Conservation (phyloP, 257 asterid species). For the Ilex aquifolium region DNA sequence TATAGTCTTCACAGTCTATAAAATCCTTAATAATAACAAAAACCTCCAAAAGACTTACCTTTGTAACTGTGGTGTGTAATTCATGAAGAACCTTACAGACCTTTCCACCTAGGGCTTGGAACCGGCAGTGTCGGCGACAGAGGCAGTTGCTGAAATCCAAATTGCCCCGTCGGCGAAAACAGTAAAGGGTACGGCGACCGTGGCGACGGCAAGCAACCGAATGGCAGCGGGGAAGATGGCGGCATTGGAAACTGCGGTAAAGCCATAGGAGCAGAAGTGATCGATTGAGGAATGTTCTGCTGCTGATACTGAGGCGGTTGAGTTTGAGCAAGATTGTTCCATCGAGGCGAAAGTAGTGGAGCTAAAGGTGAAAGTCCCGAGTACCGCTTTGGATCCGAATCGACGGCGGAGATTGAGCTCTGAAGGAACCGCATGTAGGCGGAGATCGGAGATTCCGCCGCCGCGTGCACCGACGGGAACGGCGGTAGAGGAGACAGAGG, state of each 20-base stretch:
- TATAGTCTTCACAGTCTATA: no score
- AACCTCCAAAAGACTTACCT: no score
- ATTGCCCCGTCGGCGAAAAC: conserved; percentile 63
- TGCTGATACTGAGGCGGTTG: conserved; percentile 16
- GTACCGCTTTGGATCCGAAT: conserved; percentile 8
- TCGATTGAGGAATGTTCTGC: conserved; percentile 29
- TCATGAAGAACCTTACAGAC: conserved; percentile 13
- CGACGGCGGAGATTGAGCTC: conserved; percentile 17
- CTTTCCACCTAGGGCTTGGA: conserved; percentile 69
- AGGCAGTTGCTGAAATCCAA: conserved; percentile 73
- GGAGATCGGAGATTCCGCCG: conserved; percentile 53
- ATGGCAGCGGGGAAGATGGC: conserved; percentile 45
- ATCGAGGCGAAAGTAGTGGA: conserved; percentile 24
- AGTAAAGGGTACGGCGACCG: conserved; percentile 39
- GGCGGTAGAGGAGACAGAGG: conserved; percentile 56
- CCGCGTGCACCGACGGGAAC: conserved; percentile 52
- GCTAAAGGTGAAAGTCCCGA: conserved; percentile 11
- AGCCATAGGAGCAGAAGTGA: conserved; percentile 2
- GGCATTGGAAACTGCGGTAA: conserved; percentile 26
- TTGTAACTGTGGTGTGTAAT: no score
- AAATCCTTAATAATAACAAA: no score
- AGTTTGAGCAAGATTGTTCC: conserved; percentile 22
- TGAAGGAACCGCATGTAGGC: conserved; percentile 46
- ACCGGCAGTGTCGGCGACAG: conserved; percentile 70
- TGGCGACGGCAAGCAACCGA: conserved; percentile 52